Conservation (phyloP, 2,329 filamentous ascomycete species). For the Exophiala calicioides region DNA sequence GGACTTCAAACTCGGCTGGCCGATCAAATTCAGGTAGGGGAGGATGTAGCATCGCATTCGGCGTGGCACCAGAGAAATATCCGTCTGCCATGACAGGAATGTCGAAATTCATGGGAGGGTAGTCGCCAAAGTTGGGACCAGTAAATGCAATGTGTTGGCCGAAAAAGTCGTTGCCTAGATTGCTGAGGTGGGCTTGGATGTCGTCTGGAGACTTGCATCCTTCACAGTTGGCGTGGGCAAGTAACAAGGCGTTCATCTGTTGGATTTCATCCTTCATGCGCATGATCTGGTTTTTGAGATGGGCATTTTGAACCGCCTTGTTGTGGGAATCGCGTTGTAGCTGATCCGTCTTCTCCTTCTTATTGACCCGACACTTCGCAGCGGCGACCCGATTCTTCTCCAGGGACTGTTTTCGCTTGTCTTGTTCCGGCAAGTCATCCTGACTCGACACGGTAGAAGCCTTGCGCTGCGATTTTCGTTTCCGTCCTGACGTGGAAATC, state of each 20-base stretch:
- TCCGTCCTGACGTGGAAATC: slow-evolving; percentile 20
- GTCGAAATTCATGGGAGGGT: slow-evolving; percentile 19
- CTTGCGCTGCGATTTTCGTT: slow-evolving; percentile 28
- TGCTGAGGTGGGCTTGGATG: slow-evolving; percentile 29
- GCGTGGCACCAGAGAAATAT: slow-evolving; percentile 21
- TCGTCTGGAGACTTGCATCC: slow-evolving; percentile 32
- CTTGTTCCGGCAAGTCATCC: slow-evolving; percentile 20
- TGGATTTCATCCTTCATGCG: slow-evolving; percentile 32
- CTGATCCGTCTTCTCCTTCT: slow-evolving; percentile 32
- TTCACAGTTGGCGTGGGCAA: slow-evolving; percentile 31
- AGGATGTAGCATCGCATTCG: slow-evolving; percentile 23
- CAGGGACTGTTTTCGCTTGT: slow-evolving; percentile 32
- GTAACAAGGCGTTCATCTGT: slow-evolving; percentile 30
- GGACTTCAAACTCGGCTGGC: slow-evolving; percentile 30
- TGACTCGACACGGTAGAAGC: slow-evolving; percentile 15
- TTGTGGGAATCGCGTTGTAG: slow-evolving; percentile 32
- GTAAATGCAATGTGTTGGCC: slow-evolving; percentile 22
- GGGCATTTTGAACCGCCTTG: slow-evolving; percentile 31
- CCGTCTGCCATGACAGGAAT: slow-evolving; percentile 19
- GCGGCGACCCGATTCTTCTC: slow-evolving; percentile 33
- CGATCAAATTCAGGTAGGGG: slow-evolving; percentile 31
- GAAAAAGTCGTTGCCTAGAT: slow-evolving; percentile 30
- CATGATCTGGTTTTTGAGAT: slow-evolving; percentile 33
- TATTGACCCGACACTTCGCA: slow-evolving; percentile 33
- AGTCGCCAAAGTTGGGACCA: slow-evolving; percentile 16